Percentiles rank a stretch among this genome's conserved stretches.
Conservation (phyloP, 495 filamentous ascomycete genomes). For the Hyphodiscus hymeniophilus region DNA sequence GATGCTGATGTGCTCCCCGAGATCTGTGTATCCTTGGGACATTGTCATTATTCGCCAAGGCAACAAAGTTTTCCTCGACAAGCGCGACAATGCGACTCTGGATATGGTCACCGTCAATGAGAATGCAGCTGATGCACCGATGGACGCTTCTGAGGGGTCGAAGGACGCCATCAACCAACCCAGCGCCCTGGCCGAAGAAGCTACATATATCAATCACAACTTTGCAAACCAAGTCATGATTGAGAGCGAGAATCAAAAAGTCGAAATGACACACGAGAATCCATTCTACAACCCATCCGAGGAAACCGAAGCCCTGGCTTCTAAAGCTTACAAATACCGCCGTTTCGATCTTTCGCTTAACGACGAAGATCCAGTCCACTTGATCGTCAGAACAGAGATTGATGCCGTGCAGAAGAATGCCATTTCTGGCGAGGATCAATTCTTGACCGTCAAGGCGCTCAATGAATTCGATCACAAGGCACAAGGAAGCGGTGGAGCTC, state of each 20-base stretch:
- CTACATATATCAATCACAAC: slow-evolving; percentile 99
- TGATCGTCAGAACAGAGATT: slow-evolving; percentile 92
- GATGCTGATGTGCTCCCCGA: slow-evolving; percentile 97
- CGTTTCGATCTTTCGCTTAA: slow-evolving; percentile 91
- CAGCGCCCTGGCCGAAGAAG: slow-evolving; percentile 82
- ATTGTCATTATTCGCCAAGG: slow-evolving; percentile 83
- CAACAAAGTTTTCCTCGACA: slow-evolving; percentile 97
- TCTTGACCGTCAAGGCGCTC: slow-evolving; percentile 85
- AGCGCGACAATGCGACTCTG: slow-evolving; percentile 85
- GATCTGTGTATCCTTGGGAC: slow-evolving; percentile 96
- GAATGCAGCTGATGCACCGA: slow-evolving; percentile 92
- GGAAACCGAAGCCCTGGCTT: slow-evolving; percentile 86
- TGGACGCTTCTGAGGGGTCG: slow-evolving; percentile 85
- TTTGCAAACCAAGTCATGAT: slow-evolving; percentile 89
- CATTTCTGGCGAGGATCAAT: slow-evolving; percentile 79
- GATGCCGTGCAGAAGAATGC: slow-evolving; percentile 94
- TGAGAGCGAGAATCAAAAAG: slow-evolving; percentile 68
- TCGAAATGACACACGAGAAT: slow-evolving; percentile 79
- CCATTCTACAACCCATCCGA: slow-evolving; percentile 94
- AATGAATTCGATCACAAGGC: slow-evolving; percentile 99
- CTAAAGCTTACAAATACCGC: slow-evolving; percentile 96
- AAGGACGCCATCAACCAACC: slow-evolving; percentile 94
- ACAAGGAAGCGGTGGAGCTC: slow-evolving; percentile 83
- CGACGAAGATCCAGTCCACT: slow-evolving; percentile 85
- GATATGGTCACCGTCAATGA: slow-evolving; percentile 98